phyloP scores from a whole-genome alignment of 2,329 filamentous ascomycete genomes.

The Sporothrix schenckii region DNA sequence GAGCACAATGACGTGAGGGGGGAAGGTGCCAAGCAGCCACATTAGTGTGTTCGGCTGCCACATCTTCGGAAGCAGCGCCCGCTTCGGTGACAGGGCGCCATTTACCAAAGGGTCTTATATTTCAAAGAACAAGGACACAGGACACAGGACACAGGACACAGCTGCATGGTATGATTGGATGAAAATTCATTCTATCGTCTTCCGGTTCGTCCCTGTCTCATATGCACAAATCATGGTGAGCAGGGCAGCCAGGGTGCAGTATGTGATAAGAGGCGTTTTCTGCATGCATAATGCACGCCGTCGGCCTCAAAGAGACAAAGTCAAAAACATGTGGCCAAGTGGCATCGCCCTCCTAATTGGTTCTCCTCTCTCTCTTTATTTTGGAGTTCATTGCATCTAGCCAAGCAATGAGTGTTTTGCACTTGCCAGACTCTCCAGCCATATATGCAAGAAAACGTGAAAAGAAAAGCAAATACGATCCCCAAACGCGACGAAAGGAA shows the following conservation, averaged over 20 bases:
- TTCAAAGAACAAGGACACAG: not conserved
- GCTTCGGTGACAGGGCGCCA: conserved; percentile 3
- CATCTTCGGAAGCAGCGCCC: not conserved
- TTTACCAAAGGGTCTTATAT: not conserved
- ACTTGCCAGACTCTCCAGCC: not conserved
- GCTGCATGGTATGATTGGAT: not conserved
- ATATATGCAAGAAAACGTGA: not conserved
- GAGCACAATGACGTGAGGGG: conserved; percentile 1
- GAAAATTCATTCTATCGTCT: conserved; percentile 12
- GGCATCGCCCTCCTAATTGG: not conserved
- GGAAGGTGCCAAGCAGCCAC: not conserved
- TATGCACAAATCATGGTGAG: not conserved
- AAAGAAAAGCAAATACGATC: conserved; percentile 7
- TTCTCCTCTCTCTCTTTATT: not conserved
- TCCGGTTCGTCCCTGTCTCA: not conserved
- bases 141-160: not conserved
- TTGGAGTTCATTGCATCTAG: not conserved
- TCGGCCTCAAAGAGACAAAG: not conserved
- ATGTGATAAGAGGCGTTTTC: not conserved
- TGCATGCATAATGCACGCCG: conserved; percentile 7
- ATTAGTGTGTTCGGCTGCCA: not conserved
- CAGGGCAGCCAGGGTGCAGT: not conserved
- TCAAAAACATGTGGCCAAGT: conserved; percentile 14
- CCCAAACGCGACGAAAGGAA: not conserved
- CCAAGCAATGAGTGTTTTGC: not conserved